Conservation (phyloP, 2,329 filamentous ascomycete genomes). For the Cryphonectria japonica region DNA sequence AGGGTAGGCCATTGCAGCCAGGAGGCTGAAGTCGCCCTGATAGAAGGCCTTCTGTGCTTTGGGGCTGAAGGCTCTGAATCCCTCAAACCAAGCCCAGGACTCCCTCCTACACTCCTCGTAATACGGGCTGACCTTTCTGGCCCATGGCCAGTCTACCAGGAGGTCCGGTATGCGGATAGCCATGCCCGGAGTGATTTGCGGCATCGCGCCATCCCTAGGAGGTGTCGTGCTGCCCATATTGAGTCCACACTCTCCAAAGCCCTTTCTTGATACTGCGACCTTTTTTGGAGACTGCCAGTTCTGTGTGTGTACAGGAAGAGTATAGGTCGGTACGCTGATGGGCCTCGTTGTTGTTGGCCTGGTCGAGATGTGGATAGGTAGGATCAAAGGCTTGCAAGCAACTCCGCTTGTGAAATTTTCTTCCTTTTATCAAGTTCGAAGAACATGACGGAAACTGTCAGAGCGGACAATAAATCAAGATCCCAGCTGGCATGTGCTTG, state of each 20-base stretch:
- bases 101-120: not conserved
- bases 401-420: not conserved
- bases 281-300: not conserved
- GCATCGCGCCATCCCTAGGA: not conserved
- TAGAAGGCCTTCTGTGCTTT: slow-evolving; percentile 30
- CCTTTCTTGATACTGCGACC: not conserved
- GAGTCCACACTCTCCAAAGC: not conserved
- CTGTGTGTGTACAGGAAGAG: not conserved
- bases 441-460: not conserved
- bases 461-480: not conserved
- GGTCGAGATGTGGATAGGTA: not conserved
- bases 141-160: not conserved
- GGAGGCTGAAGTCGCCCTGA: slow-evolving; percentile 30
- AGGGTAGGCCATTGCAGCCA: not conserved
- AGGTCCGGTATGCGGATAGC: not conserved
- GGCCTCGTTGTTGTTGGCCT: not conserved
- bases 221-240: not conserved
- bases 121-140: not conserved
- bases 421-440: not conserved
- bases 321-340: not conserved
- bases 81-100: not conserved
- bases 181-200: not conserved
- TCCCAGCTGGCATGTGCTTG: not conserved
- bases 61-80: slow-evolving; percentile 29
- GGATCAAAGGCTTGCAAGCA: not conserved